These are phyloP conservation scores for Cadophora sp. DNA, from an alignment of 2,329 filamentous ascomycete genomes.

Conservation along the genomic window DNA sequence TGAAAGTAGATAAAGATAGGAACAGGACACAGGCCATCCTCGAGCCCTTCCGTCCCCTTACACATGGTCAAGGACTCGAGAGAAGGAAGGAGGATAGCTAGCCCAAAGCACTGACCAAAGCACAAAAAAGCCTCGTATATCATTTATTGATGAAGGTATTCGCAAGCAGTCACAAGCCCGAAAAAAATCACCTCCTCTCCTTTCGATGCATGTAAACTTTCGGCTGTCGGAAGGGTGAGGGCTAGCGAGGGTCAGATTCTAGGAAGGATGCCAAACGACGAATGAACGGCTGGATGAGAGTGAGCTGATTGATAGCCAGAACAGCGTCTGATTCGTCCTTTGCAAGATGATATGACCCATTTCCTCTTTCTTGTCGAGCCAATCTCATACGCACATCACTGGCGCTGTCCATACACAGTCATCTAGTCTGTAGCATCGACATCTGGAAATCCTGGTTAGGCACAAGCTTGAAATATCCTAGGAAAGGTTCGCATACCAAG, in stretches of 20 bases:
- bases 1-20: neutral
- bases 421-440: neutral
- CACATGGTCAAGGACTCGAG: neutral
- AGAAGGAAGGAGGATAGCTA: neutral
- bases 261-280: neutral
- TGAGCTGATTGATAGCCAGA: neutral
- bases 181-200: neutral
- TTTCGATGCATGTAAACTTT: conserved; percentile 2
- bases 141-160: neutral
- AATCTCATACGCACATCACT: neutral
- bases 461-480: neutral
- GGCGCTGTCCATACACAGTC: neutral
- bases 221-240: neutral
- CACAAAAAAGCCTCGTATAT: neutral
- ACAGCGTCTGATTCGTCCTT: conserved; percentile 2
- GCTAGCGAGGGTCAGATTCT: neutral
- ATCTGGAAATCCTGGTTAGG: neutral
- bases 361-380: neutral
- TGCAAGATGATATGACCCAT: neutral
- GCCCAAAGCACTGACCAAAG: neutral
- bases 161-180: neutral
- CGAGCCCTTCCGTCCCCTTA: neutral
- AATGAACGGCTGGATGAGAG: neutral
- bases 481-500: neutral
- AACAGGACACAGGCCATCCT: neutral